Percentiles rank a stretch among this genome's conserved stretches.
Evolutionary conservation across 176 grass and related monocot species (phyloP).

Genomic region (Oryza nivara): DNA sequence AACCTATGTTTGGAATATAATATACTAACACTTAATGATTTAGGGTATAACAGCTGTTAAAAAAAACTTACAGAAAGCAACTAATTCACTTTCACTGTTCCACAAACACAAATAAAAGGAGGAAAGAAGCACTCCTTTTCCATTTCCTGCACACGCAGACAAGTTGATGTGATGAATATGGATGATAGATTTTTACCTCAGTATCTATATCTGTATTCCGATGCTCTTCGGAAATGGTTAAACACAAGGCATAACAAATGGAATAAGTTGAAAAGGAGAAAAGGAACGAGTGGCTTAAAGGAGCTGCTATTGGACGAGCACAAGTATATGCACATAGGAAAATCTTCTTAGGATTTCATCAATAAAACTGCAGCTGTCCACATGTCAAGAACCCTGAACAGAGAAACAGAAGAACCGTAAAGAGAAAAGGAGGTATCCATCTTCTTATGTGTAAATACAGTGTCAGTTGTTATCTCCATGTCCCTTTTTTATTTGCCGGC

Average conservation of each 20-base stretch:
- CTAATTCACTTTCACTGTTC: conserved; percentile 1
- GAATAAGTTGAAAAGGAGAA: conserved; percentile 20
- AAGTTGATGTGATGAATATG: not conserved
- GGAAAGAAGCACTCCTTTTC: not conserved
- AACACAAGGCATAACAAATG: not conserved
- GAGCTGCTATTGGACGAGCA: not conserved
- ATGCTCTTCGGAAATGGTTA: not conserved
- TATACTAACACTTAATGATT: not conserved
- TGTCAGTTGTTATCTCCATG: too few species aligned
- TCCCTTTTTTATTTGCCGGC: not conserved
- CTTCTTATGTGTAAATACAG: not conserved
- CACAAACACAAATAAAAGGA: not conserved
- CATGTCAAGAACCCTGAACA: not conserved
- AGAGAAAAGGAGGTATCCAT: not conserved
- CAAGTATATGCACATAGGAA: not conserved
- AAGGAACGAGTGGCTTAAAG: not conserved
- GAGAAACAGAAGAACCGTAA: not conserved
- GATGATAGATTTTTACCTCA: not conserved
- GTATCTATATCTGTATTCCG: not conserved
- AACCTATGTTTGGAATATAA: not conserved
- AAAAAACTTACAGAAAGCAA: not conserved
- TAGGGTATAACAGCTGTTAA: not conserved
- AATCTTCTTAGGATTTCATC: conserved; percentile 3
- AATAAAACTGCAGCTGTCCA: not conserved
- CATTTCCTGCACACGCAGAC: not conserved